phyloP scores from a whole-genome alignment of 148 eudicot species.

The Chenopodium album region DNA sequence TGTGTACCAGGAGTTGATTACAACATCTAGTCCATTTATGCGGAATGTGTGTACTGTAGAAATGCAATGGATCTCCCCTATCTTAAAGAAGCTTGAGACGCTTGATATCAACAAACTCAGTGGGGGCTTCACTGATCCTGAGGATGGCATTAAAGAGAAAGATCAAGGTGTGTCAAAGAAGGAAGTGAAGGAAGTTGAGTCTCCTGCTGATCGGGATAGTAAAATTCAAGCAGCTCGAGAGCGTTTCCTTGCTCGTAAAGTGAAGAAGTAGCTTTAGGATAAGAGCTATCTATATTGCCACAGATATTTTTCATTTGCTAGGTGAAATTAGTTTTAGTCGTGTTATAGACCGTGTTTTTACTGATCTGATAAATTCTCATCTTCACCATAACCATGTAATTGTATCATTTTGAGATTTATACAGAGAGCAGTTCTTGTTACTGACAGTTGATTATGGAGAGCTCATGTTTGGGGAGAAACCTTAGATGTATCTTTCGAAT shows the following conservation, averaged over 20 bases:
- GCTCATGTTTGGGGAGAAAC: background rate
- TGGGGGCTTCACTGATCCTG: slow-evolving; percentile 55
- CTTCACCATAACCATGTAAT: background rate
- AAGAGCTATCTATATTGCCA: background rate
- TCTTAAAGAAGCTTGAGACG: slow-evolving; percentile 68
- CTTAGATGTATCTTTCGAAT: background rate
- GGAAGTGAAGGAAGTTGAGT: slow-evolving; percentile 34
- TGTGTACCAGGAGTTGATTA: slow-evolving; percentile 82
- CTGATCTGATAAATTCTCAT: background rate
- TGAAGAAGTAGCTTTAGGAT: slow-evolving; percentile 39
- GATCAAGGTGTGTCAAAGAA: slow-evolving; percentile 28
- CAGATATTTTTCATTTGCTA: background rate
- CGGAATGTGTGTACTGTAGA: slow-evolving; percentile 78
- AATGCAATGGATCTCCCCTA: slow-evolving; percentile 73
- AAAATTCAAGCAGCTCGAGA: slow-evolving; percentile 88
- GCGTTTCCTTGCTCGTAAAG: slow-evolving; percentile 85
- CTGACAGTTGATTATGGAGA: background rate
- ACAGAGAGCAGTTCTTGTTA: background rate
- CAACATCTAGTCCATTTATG: slow-evolving; percentile 89
- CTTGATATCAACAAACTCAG: slow-evolving; percentile 66
- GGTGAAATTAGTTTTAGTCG: background rate
- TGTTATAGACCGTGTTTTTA: background rate
- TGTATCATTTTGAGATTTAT: background rate
- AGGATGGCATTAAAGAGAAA: slow-evolving; percentile 32
- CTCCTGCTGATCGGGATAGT: slow-evolving; percentile 52